Conservation (phyloP, 805 yeast genomes). For the Candida dajiaensis region DNA sequence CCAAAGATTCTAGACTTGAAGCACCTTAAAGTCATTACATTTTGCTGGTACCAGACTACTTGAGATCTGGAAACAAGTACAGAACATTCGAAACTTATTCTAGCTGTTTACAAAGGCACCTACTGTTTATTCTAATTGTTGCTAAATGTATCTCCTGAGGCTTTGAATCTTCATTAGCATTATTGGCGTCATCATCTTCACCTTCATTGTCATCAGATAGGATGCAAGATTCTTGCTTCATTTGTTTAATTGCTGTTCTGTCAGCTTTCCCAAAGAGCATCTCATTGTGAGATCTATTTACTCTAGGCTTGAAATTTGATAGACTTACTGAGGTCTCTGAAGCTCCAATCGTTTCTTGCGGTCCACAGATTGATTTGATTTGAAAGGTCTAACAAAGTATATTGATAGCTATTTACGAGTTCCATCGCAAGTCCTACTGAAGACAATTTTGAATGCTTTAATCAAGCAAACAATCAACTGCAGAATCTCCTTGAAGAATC, state of each 20-base stretch:
- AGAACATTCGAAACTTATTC: constrained; percentile 54
- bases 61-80: constrained; percentile 68
- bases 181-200: too few species aligned
- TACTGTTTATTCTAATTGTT: constrained; percentile 71
- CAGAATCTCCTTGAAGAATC: constrained; percentile 39
- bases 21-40: constrained; percentile 50
- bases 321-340: constrained; percentile 52
- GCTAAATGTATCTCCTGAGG: constrained; percentile 84
- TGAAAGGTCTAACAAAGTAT: constrained; percentile 64
- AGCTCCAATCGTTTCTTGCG: constrained; percentile 54
- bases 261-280: constrained; percentile 74
- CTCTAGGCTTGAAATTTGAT: constrained; percentile 62
- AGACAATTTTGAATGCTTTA: constrained; percentile 57
- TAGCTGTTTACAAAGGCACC: constrained; percentile 84
- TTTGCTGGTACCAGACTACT: constrained; percentile 56
- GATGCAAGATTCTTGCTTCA: constrained; percentile 65
- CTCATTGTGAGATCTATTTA: constrained; percentile 75
- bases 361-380: constrained; percentile 60
- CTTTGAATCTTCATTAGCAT: too few species aligned
- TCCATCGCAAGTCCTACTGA: constrained; percentile 65
- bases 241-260: constrained; percentile 77
- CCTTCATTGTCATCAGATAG: constrained; percentile 69
- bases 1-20: constrained; percentile 65
- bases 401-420: constrained; percentile 76
- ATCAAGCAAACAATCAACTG: constrained; percentile 36